A percentile compares a stretch with the other conserved stretches of the same genome.
phyloP scores from a whole-genome alignment of 306 rosid species.

The Comarum palustre region DNA sequence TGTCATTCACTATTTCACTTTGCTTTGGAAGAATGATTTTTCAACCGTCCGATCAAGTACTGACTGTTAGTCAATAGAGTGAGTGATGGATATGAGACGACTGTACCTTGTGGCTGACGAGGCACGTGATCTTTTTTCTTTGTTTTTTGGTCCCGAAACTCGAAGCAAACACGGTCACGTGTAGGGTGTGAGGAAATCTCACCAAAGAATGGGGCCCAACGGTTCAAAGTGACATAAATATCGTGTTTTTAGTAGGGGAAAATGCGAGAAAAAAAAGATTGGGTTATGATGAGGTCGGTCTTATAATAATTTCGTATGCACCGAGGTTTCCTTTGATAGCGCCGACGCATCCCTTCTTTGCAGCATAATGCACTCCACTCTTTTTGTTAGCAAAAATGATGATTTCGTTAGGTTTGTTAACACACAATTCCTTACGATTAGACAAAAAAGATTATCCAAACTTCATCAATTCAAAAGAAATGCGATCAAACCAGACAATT shows the following conservation, averaged over 20 bases:
- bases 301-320: not conserved
- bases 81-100: not conserved
- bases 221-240: not conserved
- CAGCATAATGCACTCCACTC: too few relatives aligned
- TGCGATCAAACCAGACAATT: too few relatives aligned
- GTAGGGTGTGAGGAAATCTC: not conserved
- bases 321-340: not conserved
- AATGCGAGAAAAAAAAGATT: not conserved
- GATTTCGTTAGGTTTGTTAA: too few relatives aligned
- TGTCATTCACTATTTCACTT: too few relatives aligned
- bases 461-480: too few relatives aligned
- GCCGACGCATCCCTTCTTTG: too few relatives aligned
- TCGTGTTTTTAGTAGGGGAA: not conserved
- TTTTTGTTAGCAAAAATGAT: too few relatives aligned
- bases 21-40: not conserved
- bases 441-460: too few relatives aligned
- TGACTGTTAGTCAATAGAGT: not conserved
- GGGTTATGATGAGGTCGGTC: slow-evolving; percentile 2
- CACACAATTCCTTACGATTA: too few relatives aligned
- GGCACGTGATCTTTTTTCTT: not conserved
- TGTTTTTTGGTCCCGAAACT: not conserved
- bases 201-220: not conserved
- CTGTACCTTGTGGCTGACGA: not conserved
- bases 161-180: not conserved
- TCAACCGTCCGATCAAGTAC: not conserved